phyloP scores from a whole-genome alignment of 805 yeast species.

The Starmerella sp. region DNA sequence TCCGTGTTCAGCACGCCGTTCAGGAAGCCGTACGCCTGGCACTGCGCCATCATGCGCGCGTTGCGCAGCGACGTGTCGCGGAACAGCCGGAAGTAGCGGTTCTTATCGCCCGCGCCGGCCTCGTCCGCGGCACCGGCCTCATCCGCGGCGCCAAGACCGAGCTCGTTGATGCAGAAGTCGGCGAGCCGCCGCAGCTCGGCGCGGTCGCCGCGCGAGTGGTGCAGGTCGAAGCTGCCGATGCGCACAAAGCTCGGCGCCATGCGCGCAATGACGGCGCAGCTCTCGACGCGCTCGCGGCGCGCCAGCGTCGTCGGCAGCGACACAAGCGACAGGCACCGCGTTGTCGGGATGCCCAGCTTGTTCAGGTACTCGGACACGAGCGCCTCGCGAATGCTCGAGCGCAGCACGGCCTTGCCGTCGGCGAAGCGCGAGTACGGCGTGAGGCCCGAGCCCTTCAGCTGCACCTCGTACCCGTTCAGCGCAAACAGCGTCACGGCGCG shows the following conservation, averaged over 20 bases:
- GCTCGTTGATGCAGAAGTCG: slow-evolving; percentile 51
- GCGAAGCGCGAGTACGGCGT: slow-evolving; percentile 93
- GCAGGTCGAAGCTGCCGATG: slow-evolving; percentile 77
- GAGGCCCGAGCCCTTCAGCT: slow-evolving; percentile 82
- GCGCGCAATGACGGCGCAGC: slow-evolving; percentile 75
- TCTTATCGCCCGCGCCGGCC: slow-evolving; percentile 17
- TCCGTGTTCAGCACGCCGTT: slow-evolving; percentile 95
- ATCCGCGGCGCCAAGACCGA: slow-evolving; percentile 4
- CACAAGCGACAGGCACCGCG: slow-evolving; percentile 69
- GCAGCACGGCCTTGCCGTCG: slow-evolving; percentile 85
- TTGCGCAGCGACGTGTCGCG: slow-evolving; percentile 61
- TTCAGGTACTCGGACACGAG: slow-evolving; percentile 70
- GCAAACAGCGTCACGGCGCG: slow-evolving; percentile 77
- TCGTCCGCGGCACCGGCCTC: slow-evolving; percentile 22
- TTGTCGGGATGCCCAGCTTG: slow-evolving; percentile 74
- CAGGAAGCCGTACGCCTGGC: slow-evolving; percentile 87
- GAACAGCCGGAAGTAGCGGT: slow-evolving; percentile 56
- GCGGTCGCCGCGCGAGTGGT: slow-evolving; percentile 61
- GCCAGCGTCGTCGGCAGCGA: slow-evolving; percentile 67
- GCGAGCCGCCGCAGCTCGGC: slow-evolving; percentile 50
- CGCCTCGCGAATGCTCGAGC: slow-evolving; percentile 83
- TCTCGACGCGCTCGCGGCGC: slow-evolving; percentile 56
- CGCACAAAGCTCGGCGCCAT: slow-evolving; percentile 82
- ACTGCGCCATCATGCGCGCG: slow-evolving; percentile 64
- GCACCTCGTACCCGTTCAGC: slow-evolving; percentile 51